These are phyloP conservation scores for Herpetospermum pedunculosum DNA, from an alignment of 306 rosid species.

Conservation along the genomic window DNA sequence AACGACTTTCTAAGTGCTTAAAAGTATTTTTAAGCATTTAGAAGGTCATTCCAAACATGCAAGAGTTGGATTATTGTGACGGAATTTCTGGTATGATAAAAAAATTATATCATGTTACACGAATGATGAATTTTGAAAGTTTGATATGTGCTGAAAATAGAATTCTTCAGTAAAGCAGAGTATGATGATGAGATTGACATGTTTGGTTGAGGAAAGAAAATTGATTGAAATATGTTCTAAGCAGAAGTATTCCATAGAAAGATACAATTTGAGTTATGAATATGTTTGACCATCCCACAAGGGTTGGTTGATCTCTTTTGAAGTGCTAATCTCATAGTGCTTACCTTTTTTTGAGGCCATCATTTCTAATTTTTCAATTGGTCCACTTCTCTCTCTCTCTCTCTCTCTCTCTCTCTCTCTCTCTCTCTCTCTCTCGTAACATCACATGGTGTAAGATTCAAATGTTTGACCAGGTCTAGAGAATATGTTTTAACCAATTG, in stretches of 20 bases:
- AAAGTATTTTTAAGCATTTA: too few species aligned
- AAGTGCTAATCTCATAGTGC: neutral
- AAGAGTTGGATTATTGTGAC: neutral
- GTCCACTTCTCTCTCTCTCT: too few species aligned
- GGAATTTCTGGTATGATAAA: neutral
- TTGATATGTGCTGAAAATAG: neutral
- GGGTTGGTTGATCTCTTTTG: neutral
- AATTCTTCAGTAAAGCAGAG: neutral
- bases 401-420: too few species aligned
- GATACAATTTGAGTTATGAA: neutral
- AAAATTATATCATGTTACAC: neutral
- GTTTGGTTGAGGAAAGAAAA: neutral
- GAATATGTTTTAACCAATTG: too few species aligned
- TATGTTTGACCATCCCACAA: neutral
- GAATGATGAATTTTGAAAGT: neutral
- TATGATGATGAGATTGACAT: neutral
- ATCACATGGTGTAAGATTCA: too few species aligned
- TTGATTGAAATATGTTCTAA: too few species aligned
- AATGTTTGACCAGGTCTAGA: too few species aligned
- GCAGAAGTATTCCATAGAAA: neutral
- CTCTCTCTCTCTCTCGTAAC: too few species aligned
- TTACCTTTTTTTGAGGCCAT: neutral
- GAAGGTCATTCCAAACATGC: too few species aligned
- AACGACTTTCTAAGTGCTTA: too few species aligned
- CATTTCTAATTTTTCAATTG: neutral